Evolutionary conservation across 1,284 basidiomycete genomes (phyloP), one percentile per base, ranked within the genome.

Genomic region (Ceratobasidium sp.): DNA sequence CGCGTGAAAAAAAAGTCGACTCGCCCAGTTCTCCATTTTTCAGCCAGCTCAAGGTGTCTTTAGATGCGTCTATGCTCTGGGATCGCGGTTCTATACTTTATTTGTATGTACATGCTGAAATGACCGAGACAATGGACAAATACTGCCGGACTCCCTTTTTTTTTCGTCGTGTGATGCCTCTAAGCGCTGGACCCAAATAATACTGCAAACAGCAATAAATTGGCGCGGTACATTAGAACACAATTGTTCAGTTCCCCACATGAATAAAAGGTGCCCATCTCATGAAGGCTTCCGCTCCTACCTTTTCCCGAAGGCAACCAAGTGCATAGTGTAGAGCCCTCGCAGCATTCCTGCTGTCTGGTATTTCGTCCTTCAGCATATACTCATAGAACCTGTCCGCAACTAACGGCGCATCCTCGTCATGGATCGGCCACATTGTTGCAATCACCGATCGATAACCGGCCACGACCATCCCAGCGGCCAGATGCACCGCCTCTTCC

Each of bases 381-480:
- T 75, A 20, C 26, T 33, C 60, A 47, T 75, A 75, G 11, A 75
- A 37, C 35, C 47, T 2, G 5, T 33, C 60, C n/a, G 73, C 73
- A 23, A 75, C 60, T 17, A 42, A 7, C n/a, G 58, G 73, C 31
- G 33, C 73, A 33, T 75, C 73, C 26, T 20, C 20, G 7, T 6
- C 7, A 5, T 13, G 13, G 13, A 42, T 42, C 5, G 7, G 39
- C 39, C 39, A 42, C 75, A 68, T 61, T 39, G 51, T 68, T 1
- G 75, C 75, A n/a, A 68, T 51, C 1, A 68, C 67, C 17, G 31
- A 51, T n/a, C 45, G 56, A 54, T 76, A 58, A 35, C 75, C 75
- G 20, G 75, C 54, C 17, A 76, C 26, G 7, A 61, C 28, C 75
- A 76, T 69, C 11, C 75, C 75, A n/a, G 75, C 65, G 3, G 75